These are phyloP conservation scores for Abrus pulchellus DNA, from an alignment of 306 rosid species.

Conservation along the genomic window DNA sequence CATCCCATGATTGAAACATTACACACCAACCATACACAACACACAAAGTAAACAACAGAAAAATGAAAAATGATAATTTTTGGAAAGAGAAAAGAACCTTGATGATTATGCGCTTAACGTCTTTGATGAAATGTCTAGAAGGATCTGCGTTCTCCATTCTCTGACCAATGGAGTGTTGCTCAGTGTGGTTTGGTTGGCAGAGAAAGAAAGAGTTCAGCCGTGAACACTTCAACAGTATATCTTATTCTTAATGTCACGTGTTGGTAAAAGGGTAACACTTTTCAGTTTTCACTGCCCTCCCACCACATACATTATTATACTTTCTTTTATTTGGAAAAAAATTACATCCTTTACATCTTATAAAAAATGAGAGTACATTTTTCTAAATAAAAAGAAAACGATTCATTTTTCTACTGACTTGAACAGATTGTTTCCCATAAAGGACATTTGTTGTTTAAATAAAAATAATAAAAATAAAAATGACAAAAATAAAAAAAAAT, in stretches of 20 bases:
- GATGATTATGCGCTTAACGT: constrained; percentile 54
- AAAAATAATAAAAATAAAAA: too few species aligned
- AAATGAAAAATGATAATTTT: not conserved
- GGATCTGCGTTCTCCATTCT: constrained; percentile 47
- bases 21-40: not conserved
- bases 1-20: constrained; percentile 27
- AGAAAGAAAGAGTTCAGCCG: constrained; percentile 2
- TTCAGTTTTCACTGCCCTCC: too few species aligned
- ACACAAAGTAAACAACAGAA: not conserved
- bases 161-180: constrained; percentile 18
- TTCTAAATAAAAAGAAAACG: too few species aligned
- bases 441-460: too few species aligned
- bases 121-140: constrained; percentile 50
- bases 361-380: not conserved
- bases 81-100: constrained; percentile 43
- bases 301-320: too few species aligned
- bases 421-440: too few species aligned
- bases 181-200: constrained; percentile 9
- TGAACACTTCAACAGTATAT: not conserved
- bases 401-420: too few species aligned
- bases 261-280: not conserved
- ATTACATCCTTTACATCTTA: not conserved
- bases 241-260: not conserved
- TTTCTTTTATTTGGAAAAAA: too few species aligned
- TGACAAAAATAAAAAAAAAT: too few species aligned